Percentiles rank a stretch among this genome's conserved stretches.
Conservation (phyloP, 2,329 filamentous ascomycete species). For the Ceratocystis destructans region DNA sequence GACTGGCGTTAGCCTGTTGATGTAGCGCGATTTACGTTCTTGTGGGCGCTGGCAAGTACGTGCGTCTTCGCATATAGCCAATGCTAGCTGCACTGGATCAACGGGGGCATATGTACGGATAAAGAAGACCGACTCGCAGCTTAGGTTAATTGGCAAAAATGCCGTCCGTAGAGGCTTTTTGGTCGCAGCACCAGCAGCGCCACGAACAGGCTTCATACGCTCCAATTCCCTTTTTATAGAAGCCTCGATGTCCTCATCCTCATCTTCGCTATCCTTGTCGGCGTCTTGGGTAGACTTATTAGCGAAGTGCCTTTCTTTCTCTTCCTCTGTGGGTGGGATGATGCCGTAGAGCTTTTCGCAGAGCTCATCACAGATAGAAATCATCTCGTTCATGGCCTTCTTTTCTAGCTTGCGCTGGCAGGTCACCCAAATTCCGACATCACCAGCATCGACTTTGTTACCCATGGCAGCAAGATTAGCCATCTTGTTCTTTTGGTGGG, state of each 20-base stretch:
- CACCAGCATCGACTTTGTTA: slow-evolving; percentile 47
- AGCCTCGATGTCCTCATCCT: slow-evolving; percentile 53
- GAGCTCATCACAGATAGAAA: slow-evolving; percentile 52
- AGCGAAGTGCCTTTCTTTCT: slow-evolving; percentile 21
- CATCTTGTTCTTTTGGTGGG: slow-evolving; percentile 41
- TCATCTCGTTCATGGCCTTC: slow-evolving; percentile 55
- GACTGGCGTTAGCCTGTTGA: slow-evolving; percentile 45
- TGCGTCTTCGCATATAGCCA: slow-evolving; percentile 43
- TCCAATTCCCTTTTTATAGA: slow-evolving; percentile 60
- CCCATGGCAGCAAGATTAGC: slow-evolving; percentile 31
- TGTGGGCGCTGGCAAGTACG: slow-evolving; percentile 30
- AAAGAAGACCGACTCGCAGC: slow-evolving; percentile 51
- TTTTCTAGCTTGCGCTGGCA: slow-evolving; percentile 59
- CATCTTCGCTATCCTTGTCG: slow-evolving; percentile 27
- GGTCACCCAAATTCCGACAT: slow-evolving; percentile 65
- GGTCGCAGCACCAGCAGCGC: slow-evolving; percentile 20
- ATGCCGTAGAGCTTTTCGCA: slow-evolving; percentile 48
- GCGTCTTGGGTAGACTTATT: slow-evolving; percentile 21
- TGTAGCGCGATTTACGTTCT: slow-evolving; percentile 39
- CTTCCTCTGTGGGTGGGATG: slow-evolving; percentile 27
- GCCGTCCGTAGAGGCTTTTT: slow-evolving; percentile 28
- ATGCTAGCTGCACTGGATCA: slow-evolving; percentile 41
- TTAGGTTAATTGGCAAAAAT: slow-evolving; percentile 41
- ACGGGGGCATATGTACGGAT: slow-evolving; percentile 43
- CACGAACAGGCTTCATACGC: slow-evolving; percentile 37